Percentiles rank a stretch among this genome's conserved stretches.
Conservation (phyloP, 202 grass and related monocot genomes). For the Schoenoplectus triqueter region DNA sequence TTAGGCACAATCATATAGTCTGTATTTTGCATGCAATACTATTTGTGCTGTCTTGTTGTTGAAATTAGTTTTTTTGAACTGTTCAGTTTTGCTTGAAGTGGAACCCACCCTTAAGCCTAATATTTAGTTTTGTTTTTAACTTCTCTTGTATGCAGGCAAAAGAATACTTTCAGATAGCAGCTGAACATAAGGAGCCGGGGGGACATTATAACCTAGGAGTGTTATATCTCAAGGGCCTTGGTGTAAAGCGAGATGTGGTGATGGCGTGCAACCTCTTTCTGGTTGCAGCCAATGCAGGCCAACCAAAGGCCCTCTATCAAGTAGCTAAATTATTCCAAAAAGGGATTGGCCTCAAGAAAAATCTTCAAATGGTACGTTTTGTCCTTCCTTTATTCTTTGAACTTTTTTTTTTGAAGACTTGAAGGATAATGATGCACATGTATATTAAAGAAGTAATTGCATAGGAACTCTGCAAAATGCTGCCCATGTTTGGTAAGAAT, state of each 20-base stretch:
- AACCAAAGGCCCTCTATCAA: constrained; percentile 97
- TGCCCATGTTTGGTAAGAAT: background rate
- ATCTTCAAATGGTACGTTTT: constrained; percentile 77
- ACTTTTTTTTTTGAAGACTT: background rate
- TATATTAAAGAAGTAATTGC: constrained; percentile 23
- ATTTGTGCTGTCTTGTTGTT: constrained; percentile 17
- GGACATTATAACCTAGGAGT: constrained; percentile 98
- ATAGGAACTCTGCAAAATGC: background rate
- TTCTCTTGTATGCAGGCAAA: constrained; percentile 56
- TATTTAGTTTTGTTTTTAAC: constrained; percentile 7
- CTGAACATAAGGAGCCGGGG: constrained; percentile 71
- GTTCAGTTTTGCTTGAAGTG: constrained; percentile 12
- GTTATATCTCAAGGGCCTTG: constrained; percentile 92
- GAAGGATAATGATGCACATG: background rate
- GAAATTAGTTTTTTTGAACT: constrained; percentile 1
- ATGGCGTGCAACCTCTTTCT: constrained; percentile 69
- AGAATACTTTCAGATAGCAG: constrained; percentile 91
- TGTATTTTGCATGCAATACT: background rate
- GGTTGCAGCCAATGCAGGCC: constrained; percentile 78
- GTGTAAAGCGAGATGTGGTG: constrained; percentile 84
- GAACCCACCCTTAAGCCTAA: background rate
- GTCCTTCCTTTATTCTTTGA: background rate
- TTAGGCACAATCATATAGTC: constrained; percentile 18
- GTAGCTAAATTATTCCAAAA: constrained; percentile 95
- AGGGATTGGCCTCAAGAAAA: constrained; percentile 90